These are phyloP conservation scores for Cinnamomum chago DNA, from an alignment of 164 flowering plant genomes.

Conservation along the genomic window DNA sequence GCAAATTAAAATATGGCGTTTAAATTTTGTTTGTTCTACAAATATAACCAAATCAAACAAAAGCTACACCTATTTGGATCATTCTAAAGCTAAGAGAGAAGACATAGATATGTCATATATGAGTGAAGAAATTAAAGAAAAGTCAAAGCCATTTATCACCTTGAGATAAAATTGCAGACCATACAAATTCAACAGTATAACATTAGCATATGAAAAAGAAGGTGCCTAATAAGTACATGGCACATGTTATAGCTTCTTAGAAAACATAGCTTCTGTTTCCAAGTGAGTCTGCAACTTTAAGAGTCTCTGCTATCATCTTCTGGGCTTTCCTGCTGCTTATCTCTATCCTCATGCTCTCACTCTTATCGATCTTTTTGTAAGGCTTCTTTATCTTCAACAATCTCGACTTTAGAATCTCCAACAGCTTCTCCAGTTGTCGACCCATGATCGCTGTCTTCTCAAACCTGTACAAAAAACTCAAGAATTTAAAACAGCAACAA, in stretches of 20 bases:
- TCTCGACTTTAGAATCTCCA: slow-evolving; percentile 50
- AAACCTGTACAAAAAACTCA: not conserved
- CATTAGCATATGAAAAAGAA: too few species aligned
- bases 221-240: too few species aligned
- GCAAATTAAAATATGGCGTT: too few species aligned
- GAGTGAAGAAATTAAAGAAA: too few species aligned
- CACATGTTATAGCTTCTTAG: slow-evolving; percentile 15
- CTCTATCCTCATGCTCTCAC: slow-evolving; percentile 87
- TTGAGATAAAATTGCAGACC: too few species aligned
- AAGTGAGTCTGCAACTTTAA: slow-evolving; percentile 76
- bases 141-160: too few species aligned
- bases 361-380: slow-evolving; percentile 73
- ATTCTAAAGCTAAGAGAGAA: too few species aligned
- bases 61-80: too few species aligned
- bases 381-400: slow-evolving; percentile 48
- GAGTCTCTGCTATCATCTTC: slow-evolving; percentile 60
- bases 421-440: slow-evolving; percentile 35
- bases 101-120: too few species aligned
- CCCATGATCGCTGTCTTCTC: slow-evolving; percentile 43
- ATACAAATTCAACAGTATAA: too few species aligned
- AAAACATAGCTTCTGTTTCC: slow-evolving; percentile 36
- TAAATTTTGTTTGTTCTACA: too few species aligned
- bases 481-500: not conserved
- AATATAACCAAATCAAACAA: too few species aligned
- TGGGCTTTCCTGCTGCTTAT: slow-evolving; percentile 67